Percentiles rank a stretch among this genome's conserved stretches.
Evolutionary conservation across 2,329 filamentous ascomycete genomes (phyloP).

Genomic region (Trichoderma arundinaceum): DNA sequence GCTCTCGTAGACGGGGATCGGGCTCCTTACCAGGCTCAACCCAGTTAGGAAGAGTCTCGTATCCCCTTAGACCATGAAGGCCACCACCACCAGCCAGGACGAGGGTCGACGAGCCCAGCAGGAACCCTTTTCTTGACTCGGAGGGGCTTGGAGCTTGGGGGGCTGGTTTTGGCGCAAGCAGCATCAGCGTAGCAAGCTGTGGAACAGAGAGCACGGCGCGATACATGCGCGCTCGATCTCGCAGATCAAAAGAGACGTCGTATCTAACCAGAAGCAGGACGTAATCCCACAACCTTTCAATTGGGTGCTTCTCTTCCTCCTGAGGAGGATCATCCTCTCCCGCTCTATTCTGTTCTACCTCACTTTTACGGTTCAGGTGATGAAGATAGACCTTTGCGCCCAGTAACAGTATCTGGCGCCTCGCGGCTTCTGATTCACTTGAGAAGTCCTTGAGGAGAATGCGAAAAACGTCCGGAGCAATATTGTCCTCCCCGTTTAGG

Average conservation of each 20-base stretch:
- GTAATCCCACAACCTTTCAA: slow-evolving; percentile 83
- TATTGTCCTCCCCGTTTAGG: slow-evolving; percentile 79
- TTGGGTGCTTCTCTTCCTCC: slow-evolving; percentile 61
- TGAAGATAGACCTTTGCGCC: slow-evolving; percentile 98
- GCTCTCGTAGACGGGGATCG: slow-evolving; percentile 72
- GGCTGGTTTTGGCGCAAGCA: slow-evolving; percentile 92
- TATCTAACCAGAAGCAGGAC: slow-evolving; percentile 85
- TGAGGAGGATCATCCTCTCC: slow-evolving; percentile 42
- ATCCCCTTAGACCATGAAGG: slow-evolving; percentile 76
- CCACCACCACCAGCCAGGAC: slow-evolving; percentile 79
- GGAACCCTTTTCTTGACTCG: slow-evolving; percentile 76
- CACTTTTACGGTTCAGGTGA: slow-evolving; percentile 71
- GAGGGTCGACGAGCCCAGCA: slow-evolving; percentile 83
- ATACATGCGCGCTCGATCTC: slow-evolving; percentile 88
- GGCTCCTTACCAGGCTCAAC: slow-evolving; percentile 81
- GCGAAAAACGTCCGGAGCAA: slow-evolving; percentile 88
- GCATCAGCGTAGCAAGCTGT: slow-evolving; percentile 86
- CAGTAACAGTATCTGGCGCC: slow-evolving; percentile 87
- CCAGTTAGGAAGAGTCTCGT: slow-evolving; percentile 83
- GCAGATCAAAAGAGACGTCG: slow-evolving; percentile 92
- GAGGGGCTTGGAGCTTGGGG: slow-evolving; percentile 90
- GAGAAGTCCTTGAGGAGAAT: slow-evolving; percentile 86
- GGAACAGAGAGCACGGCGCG: slow-evolving; percentile 81
- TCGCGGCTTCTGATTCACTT: slow-evolving; percentile 82
- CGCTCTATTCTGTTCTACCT: slow-evolving; percentile 47